Percentiles rank a stretch among this genome's conserved stretches.
Evolutionary conservation across 2,329 filamentous ascomycete genomes (phyloP).

Genomic region (Fusarium poae): DNA sequence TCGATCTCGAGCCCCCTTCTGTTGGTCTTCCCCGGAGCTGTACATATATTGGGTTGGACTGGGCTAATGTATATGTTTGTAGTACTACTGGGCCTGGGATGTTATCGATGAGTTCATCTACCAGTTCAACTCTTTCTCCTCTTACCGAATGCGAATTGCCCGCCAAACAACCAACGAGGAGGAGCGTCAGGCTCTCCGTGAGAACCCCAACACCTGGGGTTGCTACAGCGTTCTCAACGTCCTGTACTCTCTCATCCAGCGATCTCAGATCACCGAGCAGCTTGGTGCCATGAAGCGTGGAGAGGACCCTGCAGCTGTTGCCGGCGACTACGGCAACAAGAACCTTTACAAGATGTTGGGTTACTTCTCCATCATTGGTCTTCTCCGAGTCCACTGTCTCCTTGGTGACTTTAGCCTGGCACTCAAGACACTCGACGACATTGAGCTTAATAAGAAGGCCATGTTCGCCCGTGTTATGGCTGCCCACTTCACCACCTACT

Average conservation of each 20-base stretch:
- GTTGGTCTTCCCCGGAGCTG: slow-evolving; percentile 67
- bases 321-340: slow-evolving; percentile 94
- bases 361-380: slow-evolving; percentile 98
- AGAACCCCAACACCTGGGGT: slow-evolving; percentile 99
- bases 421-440: slow-evolving; percentile 98
- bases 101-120: slow-evolving; percentile 99
- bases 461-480: slow-evolving; percentile 99
- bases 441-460: slow-evolving; percentile 99
- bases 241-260: slow-evolving; percentile 97
- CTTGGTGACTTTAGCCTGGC: slow-evolving; percentile 98
- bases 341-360: slow-evolving; percentile 98
- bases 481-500: slow-evolving; percentile 99
- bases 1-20: slow-evolving; percentile 95
- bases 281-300: slow-evolving; percentile 93
- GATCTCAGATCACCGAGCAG: slow-evolving; percentile 98
- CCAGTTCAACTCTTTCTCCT: slow-evolving; percentile 99
- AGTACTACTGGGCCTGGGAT: slow-evolving; percentile 99
- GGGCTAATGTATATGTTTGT: slow-evolving; percentile 43
- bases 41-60: slow-evolving; percentile 17
- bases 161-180: slow-evolving; percentile 87
- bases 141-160: slow-evolving; percentile 92
- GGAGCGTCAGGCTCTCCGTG: slow-evolving; percentile 89
- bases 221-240: slow-evolving; percentile 99
- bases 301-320: slow-evolving; percentile 88
- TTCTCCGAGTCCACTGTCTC: slow-evolving; percentile 94